Base-by-base conservation (phyloP, 176 grass and related monocot genomes). In the Aegilops longissima region DNA sequence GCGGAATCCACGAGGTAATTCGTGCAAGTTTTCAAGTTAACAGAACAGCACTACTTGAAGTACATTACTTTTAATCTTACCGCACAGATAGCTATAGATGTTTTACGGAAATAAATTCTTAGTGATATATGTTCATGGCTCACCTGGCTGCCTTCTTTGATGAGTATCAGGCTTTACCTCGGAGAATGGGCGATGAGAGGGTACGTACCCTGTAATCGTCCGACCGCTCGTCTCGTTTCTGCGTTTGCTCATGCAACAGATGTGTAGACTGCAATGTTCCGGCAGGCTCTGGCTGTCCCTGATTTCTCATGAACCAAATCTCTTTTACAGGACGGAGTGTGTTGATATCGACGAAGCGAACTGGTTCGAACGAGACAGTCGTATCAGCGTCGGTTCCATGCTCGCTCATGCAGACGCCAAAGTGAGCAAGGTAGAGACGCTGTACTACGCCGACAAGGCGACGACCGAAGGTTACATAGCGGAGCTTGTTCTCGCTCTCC, bases 361-460 rank as follows among this genome's bases (percentile, higher is more conserved):
- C 62, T 65, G 62, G 62, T 65, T 65, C 49, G 9, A 16, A 4
- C 27, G n/a, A 78, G 49, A 78, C 18, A 59, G 5, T 17, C 51
- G 1, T 4, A 35, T 31, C 75, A 59, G 25, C 2, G 27, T 52
- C 18, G 20, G 51, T 35, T 18, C 75, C 29, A 21, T 3, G 17
- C 29, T 29, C 6, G 6, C 29, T 9, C 31, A 12, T 16, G 80
- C 29, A 74, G 20, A 61, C 52, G 20, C 66, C 44, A 52, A 64
- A 76, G 33, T 82, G 84, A 38, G 52, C 87, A 66, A 87, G 71
- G 70, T 89, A 85, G 39, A 90, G 76, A 94, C 92, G 16, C 82
- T 92, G 66, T 67, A 90, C 29, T 62, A 94, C 85, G 92, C 87
- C 17, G 76, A 90, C 27, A 89, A 89, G 84, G 84, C 75, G 34